These are phyloP conservation scores for Citrus sp. DNA, from an alignment of 345 rosid genomes.

Conservation along the genomic window DNA sequence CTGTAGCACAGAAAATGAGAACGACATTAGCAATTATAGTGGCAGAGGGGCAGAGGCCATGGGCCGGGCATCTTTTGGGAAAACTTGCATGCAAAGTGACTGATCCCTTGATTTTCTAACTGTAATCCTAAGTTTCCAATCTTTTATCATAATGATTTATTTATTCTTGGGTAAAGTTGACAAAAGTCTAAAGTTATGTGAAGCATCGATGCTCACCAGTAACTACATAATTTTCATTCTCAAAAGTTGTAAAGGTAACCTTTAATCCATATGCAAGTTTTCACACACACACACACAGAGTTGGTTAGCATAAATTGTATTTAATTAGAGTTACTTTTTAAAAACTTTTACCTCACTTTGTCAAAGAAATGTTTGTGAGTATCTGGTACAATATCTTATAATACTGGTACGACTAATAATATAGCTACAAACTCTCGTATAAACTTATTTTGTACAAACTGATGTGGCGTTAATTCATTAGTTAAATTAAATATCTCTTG, in stretches of 20 bases:
- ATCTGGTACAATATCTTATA: too few species aligned
- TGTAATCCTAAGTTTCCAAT: not conserved
- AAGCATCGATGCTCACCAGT: not conserved
- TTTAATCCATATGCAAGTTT: not conserved
- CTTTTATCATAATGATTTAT: not conserved
- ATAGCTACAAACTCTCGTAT: rapidly evolving
- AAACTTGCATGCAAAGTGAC: not conserved
- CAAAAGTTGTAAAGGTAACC: not conserved
- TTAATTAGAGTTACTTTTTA: too few species aligned
- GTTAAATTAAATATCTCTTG: too few species aligned
- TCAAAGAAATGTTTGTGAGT: too few species aligned
- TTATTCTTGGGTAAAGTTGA: not conserved
- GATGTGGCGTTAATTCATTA: too few species aligned
- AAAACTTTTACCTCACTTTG: too few species aligned
- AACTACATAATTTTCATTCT: not conserved
- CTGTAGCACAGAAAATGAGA: not conserved
- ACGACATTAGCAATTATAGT: not conserved
- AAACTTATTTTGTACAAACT: too few species aligned
- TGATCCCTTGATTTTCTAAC: not conserved
- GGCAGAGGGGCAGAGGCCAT: too few species aligned
- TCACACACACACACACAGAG: too few species aligned
- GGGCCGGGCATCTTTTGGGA: too few species aligned
- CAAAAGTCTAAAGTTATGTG: not conserved
- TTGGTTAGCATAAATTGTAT: too few species aligned
- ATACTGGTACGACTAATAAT: too few species aligned